Conservation (phyloP, 257 asterid genomes). For the Primulina huaijiensis region DNA sequence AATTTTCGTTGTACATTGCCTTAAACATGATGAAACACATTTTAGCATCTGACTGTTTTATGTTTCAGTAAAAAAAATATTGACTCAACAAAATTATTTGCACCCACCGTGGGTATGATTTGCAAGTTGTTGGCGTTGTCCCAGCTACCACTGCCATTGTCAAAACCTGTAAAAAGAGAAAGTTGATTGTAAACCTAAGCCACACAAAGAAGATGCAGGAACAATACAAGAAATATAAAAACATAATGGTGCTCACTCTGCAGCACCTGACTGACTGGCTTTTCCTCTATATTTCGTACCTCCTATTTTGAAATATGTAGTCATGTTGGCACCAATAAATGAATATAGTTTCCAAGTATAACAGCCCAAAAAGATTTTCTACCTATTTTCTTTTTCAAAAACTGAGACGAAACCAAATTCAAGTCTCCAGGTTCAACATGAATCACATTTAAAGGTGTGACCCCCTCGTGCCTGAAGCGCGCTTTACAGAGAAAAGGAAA, state of each 20-base stretch:
- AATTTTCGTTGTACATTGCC: conserved; percentile 90
- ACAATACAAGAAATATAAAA: conserved; percentile 12
- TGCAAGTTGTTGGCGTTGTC: conserved; percentile 83
- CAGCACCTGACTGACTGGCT: neutral
- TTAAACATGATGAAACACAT: conserved; percentile 36
- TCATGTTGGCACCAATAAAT: neutral
- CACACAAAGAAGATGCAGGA: conserved; percentile 3
- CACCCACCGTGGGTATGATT: conserved; percentile 78
- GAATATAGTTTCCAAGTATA: neutral
- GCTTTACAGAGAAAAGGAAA: too few species aligned
- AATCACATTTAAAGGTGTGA: neutral
- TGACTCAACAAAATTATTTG: conserved; percentile 14
- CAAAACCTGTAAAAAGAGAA: conserved; percentile 62
- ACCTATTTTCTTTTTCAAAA: neutral
- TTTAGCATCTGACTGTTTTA: conserved; percentile 22
- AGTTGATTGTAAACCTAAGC: conserved; percentile 22
- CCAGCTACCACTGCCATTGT: conserved; percentile 70
- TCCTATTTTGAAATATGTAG: neutral
- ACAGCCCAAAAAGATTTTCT: neutral
- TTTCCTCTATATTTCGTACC: conserved; percentile 1
- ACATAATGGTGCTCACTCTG: neutral
- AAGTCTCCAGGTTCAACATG: conserved; percentile 2
- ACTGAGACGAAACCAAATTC: neutral
- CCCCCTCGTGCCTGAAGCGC: too few species aligned
- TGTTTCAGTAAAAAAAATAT: conserved; percentile 24